Evolutionary conservation across 2,329 filamentous ascomycete genomes (phyloP).

Genomic region (Sarocladium brachiariae): DNA sequence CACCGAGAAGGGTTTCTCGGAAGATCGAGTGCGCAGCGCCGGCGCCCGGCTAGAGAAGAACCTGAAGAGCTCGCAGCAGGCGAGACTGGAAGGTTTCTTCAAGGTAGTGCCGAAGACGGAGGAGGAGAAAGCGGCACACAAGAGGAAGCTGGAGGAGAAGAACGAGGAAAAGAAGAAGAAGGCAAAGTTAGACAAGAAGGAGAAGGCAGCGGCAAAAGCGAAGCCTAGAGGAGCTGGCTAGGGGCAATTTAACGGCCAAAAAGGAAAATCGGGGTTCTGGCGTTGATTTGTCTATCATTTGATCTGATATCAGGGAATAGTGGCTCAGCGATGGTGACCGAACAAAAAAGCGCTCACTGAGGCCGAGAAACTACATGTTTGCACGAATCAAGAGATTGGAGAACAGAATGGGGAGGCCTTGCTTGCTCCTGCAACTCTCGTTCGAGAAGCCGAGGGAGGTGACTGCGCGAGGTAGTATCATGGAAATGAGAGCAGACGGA

Average conservation of each 20-base stretch:
- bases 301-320: no score
- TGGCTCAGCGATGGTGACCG: no score
- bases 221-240: constrained; percentile 66
- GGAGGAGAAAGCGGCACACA: constrained; percentile 74
- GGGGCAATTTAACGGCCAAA: neutral
- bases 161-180: constrained; percentile 92
- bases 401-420: no score
- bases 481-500: no score
- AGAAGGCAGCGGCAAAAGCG: constrained; percentile 84
- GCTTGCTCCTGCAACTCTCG: no score
- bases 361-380: no score
- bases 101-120: constrained; percentile 86
- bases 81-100: constrained; percentile 92
- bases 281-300: neutral
- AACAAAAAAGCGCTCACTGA: no score
- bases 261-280: constrained; percentile 6
- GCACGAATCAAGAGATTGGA: no score
- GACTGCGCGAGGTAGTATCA: no score
- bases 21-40: constrained; percentile 79
- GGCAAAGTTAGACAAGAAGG: constrained; percentile 87
- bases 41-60: constrained; percentile 81
- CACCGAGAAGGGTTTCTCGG: constrained; percentile 91
- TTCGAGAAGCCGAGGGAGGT: no score
- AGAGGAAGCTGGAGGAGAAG: constrained; percentile 92
- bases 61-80: constrained; percentile 84